Base-by-base conservation (phyloP, 108 stramenopile genomes). In the Nannochloropsis salina region DNA sequence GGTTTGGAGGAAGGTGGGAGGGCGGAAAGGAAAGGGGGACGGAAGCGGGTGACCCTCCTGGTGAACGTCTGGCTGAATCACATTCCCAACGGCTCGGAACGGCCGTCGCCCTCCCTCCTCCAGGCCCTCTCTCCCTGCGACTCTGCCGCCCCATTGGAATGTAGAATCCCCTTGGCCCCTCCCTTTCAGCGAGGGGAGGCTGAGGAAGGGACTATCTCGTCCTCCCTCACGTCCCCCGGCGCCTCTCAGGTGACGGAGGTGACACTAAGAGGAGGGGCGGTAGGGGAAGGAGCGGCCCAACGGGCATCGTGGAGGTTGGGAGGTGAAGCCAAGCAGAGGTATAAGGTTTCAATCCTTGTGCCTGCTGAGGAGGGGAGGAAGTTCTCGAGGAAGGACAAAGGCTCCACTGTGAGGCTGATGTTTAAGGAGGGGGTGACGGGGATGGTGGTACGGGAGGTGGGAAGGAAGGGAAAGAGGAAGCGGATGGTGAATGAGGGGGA, bases 61-160 rank as follows among this genome's bases (percentile, higher is more conserved):
- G 91, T 91, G 6, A 91, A 91, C 61, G 90, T 91, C 21, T 91
- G 91, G 91, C 83, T 91, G 22, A 90, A 91, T 51, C 91, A 90
- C 80, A 42, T 42, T 11, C 90, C 90, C 0, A 88, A 44, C 44
- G 80, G 44, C 12, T 86, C 82, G 2, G 43, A 45, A 11, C 86
- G 80, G 12, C 89, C 61, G n/a, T n/a, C 20, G 18, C 45, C 84
- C 44, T 21, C 41, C 8, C 61, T 31, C 22, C 18, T 51, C 15
- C 20, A 15, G 20, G 61, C 61, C 61, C 61, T 74, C 61, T 74
- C 61, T 74, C 61, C 61, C 61, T 74, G n/a, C 61, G 15, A n/a
- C 61, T n/a, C 61, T 6, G 15, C 61, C 61, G n/a, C 20, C 8
- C 61, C 61, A 15, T 3, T 74, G 4, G 20, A 15, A 15, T 74